Evolutionary conservation across 2,329 filamentous ascomycete species (phyloP), one percentile per base, ranked within the genome.

Genomic region (Talaromyces sp.): DNA sequence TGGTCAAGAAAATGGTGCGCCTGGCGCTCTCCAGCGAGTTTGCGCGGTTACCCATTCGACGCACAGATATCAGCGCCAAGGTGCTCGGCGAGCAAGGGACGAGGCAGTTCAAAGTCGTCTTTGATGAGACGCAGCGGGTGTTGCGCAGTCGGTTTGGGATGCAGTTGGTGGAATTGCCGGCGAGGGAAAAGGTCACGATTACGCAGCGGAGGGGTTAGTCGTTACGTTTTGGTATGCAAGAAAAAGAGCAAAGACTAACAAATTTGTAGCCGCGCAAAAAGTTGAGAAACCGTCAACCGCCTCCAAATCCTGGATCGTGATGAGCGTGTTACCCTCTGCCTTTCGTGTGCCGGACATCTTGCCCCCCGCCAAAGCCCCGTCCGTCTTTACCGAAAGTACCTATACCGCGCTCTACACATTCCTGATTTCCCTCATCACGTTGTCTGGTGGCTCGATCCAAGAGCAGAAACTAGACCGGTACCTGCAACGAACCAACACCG

Each of bases 381-480:
- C 85, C 24, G 70, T 80, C 8, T 82, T 84, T 24, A 81, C 85
- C 24, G 93, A 97, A 70, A 86, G 88, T n/a, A 83, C 86, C 7
- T 97, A 97, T 71, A 82, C 86, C 0, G 93, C 84, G 0, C 81
- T 99, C 41, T 96, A 92, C 71, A 92, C 88, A 0, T 83, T 92
- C 63, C 80, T 96, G 0, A 85, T 97, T 9, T 81, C 91, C 0
- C 77, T 96, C 56, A 91, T 97, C 61, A 81, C 83, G 54, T 81
- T 97, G 3, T 80, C 79, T 10, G 87, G 83, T 63, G 87, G 87
- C n/a, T 87, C 89, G 3, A 81, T 99, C 1, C 83, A 86, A 27
- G 91, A 97, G 59, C 82, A 86, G 55, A 94, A 92, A 71, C 81
- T 99, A 4, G 85, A 87, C 57, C 84, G 91, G 11, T 88, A 91